Conservation (phyloP, 2,329 filamentous ascomycete genomes). For the Ophidiomyces ophidiicola region DNA sequence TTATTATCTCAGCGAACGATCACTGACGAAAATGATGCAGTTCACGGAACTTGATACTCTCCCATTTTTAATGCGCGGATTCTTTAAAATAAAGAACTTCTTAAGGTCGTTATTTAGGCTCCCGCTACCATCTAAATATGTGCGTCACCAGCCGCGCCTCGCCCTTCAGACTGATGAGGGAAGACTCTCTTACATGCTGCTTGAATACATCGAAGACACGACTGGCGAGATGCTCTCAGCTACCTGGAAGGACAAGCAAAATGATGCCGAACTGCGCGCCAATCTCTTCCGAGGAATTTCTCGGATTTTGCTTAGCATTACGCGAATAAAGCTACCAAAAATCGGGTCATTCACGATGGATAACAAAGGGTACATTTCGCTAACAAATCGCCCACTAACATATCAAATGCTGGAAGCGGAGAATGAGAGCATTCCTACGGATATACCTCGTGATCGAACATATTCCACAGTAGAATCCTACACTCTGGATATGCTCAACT, state of each 20-base stretch:
- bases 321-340: conserved; percentile 18
- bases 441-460: conserved; percentile 19
- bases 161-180: neutral
- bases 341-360: conserved; percentile 28
- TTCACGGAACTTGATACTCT: conserved; percentile 1
- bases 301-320: conserved; percentile 16
- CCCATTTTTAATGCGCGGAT: neutral
- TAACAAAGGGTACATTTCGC: conserved; percentile 17
- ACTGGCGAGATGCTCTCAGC: conserved; percentile 18
- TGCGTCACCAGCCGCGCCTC: neutral
- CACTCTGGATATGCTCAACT: conserved; percentile 19
- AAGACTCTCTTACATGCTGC: conserved; percentile 15
- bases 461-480: conserved; percentile 21
- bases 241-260: conserved; percentile 15
- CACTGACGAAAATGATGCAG: neutral
- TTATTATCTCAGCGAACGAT: neutral
- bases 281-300: conserved; percentile 19
- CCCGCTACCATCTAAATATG: neutral
- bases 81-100: neutral
- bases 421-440: conserved; percentile 20
- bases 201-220: conserved; percentile 17
- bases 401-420: conserved; percentile 19
- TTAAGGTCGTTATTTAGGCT: neutral
- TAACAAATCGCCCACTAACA: conserved; percentile 21
- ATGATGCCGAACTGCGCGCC: conserved; percentile 16